Evolutionary conservation across 1,284 basidiomycete genomes (phyloP).

Genomic region (Sporisorium scitamineum): DNA sequence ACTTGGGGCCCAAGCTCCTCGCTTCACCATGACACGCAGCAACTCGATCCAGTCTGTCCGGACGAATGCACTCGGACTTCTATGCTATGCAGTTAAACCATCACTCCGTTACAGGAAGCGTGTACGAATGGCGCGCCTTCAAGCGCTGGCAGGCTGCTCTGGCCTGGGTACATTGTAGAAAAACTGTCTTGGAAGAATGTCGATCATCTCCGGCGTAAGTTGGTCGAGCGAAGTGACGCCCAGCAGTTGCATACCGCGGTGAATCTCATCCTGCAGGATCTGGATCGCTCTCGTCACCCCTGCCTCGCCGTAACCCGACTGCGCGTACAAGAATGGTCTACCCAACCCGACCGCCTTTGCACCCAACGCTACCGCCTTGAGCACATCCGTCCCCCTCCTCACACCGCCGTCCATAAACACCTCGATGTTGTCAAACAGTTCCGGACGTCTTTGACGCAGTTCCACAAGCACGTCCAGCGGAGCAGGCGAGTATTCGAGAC

Average conservation of each 20-base stretch:
- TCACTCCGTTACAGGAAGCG: background rate
- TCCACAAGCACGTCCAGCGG: conserved; percentile 73
- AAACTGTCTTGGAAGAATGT: conserved; percentile 56
- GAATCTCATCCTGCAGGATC: conserved; percentile 84
- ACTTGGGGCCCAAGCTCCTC: too few species aligned
- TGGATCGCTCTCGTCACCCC: conserved; percentile 80
- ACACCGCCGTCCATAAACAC: conserved; percentile 92
- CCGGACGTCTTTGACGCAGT: conserved; percentile 74
- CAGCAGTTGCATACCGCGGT: conserved; percentile 81
- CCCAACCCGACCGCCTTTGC: conserved; percentile 90
- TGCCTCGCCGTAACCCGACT: conserved; percentile 86
- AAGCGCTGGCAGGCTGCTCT: conserved; percentile 3
- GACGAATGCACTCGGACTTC: background rate
- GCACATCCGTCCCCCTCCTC: conserved; percentile 77
- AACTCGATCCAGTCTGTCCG: background rate
- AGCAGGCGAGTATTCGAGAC: conserved; percentile 64
- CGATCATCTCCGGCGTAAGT: conserved; percentile 83
- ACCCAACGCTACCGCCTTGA: conserved; percentile 86
- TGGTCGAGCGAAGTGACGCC: conserved; percentile 80
- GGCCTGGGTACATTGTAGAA: conserved; percentile 19
- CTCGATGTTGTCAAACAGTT: conserved; percentile 75
- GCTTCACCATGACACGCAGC: too few species aligned
- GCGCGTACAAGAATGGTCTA: conserved; percentile 88
- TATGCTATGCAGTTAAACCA: background rate
- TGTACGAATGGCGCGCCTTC: background rate